Evolutionary conservation across 169 alveolate species (phyloP).

Genomic region (Cystoisospora suis): DNA sequence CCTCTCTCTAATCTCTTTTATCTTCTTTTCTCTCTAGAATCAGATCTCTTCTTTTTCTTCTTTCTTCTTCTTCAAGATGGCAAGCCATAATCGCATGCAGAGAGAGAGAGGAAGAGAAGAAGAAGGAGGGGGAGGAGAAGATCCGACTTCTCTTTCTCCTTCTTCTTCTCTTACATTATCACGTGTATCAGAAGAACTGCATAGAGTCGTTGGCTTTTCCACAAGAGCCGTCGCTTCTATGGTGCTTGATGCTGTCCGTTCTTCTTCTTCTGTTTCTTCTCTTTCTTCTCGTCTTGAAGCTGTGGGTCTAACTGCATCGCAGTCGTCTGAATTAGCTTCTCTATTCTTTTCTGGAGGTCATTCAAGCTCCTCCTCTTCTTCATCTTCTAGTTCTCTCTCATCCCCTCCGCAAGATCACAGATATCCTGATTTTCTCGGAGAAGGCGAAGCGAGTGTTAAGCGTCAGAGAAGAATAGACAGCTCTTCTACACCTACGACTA

Average conservation of each 20-base stretch:
- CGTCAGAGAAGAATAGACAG: not conserved
- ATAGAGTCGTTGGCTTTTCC: not conserved
- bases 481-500: not conserved
- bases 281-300: conserved; percentile 29
- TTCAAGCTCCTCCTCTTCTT: not conserved
- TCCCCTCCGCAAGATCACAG: too few relatives aligned
- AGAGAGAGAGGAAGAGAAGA: too few relatives aligned
- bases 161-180: not conserved
- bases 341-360: not conserved
- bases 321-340: not conserved
- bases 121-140: too few relatives aligned
- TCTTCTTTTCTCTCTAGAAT: not conserved
- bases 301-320: not conserved
- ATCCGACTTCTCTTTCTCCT: too few relatives aligned
- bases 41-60: too few relatives aligned
- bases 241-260: conserved; percentile 3
- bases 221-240: conserved; percentile 17
- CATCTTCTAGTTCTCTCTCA: not conserved
- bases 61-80: not conserved
- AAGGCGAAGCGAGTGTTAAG: not conserved
- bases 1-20: not conserved
- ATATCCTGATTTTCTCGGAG: not conserved
- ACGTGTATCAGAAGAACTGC: not conserved
- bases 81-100: too few relatives aligned
- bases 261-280: not conserved